phyloP scores from a whole-genome alignment of 495 filamentous ascomycete species.

The Xylaria cubensis region DNA sequence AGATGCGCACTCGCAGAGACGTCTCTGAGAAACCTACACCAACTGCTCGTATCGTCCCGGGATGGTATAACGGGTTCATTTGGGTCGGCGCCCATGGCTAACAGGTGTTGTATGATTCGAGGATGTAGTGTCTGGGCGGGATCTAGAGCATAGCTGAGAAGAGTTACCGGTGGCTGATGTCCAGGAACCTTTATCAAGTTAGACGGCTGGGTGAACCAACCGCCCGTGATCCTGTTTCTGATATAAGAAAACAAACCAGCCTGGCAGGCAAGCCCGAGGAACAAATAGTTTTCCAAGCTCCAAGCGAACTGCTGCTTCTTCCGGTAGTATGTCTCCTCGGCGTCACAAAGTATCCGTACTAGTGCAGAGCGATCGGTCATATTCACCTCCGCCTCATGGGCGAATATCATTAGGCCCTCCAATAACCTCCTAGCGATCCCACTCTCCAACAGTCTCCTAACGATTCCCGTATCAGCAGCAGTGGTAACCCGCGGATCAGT shows the following conservation, averaged over 20 bases:
- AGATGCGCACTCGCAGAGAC: not conserved
- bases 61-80: not conserved
- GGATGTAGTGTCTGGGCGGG: not conserved
- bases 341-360: not conserved
- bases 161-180: not conserved
- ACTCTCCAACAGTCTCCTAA: too few relatives aligned
- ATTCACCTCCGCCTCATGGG: not conserved
- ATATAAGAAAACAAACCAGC: slow-evolving; percentile 7
- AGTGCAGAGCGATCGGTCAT: slow-evolving; percentile 2
- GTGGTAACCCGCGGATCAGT: not conserved
- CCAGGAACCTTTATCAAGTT: not conserved
- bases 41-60: not conserved
- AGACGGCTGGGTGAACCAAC: not conserved
- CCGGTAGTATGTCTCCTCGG: not conserved
- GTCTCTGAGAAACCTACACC: not conserved
- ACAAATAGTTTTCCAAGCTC: not conserved
- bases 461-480: not conserved
- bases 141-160: slow-evolving; percentile 11
- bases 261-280: not conserved
- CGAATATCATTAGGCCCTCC: not conserved
- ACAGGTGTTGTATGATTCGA: not conserved
- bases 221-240: not conserved
- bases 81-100: not conserved
- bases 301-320: not conserved
- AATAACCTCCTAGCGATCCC: not conserved